Conservation (phyloP, 768 basidiomycete species). For the Rhizopogon vesiculosus region DNA sequence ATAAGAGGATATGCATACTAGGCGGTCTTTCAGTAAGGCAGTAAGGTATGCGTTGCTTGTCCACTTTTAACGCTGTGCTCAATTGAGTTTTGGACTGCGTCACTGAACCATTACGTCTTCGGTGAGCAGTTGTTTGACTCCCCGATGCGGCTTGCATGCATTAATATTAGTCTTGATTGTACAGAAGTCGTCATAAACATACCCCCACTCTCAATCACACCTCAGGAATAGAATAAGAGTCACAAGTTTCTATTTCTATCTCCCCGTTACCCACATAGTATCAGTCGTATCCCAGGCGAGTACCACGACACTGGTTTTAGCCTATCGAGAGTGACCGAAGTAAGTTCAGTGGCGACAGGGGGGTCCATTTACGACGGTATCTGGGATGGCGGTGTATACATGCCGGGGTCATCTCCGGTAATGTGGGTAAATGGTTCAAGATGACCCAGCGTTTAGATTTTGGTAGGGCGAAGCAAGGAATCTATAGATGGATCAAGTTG, state of each 20-base stretch:
- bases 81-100: background rate
- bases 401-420: slow-evolving; percentile 1
- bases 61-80: background rate
- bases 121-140: background rate
- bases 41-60: background rate
- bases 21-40: background rate
- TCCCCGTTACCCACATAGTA: background rate
- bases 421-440: background rate
- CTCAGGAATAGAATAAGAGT: background rate
- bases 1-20: background rate
- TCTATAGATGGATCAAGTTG: background rate
- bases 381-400: background rate
- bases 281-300: background rate
- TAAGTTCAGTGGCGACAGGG: background rate
- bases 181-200: background rate
- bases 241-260: background rate
- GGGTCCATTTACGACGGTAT: background rate
- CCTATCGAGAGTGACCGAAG: background rate
- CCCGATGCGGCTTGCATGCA: background rate
- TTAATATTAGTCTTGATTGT: too few species aligned
- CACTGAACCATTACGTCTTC: background rate
- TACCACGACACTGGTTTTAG: background rate
- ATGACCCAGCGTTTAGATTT: background rate
- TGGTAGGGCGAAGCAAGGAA: background rate
- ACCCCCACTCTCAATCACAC: background rate